Conservation (phyloP, 441 rosid genomes). For the Viola pubescens region DNA sequence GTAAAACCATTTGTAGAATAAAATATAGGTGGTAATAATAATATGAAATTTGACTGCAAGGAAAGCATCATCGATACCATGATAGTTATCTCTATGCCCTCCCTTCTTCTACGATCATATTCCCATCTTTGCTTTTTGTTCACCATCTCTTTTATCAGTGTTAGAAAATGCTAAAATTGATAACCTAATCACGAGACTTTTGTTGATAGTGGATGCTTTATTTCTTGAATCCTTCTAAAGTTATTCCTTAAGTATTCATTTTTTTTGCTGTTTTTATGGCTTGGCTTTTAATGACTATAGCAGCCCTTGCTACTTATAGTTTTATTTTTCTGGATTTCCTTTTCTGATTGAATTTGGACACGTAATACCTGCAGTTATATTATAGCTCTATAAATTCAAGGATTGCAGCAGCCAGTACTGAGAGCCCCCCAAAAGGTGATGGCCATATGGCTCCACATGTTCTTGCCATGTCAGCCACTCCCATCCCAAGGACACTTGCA, state of each 20-base stretch:
- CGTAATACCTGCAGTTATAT: conserved; percentile 51
- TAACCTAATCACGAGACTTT: no score
- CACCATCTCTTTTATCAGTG: no score
- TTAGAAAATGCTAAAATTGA: no score
- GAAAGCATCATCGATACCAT: no score
- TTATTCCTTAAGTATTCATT: not conserved
- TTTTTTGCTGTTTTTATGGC: not conserved
- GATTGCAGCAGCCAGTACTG: conserved; percentile 24
- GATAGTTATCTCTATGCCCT: no score
- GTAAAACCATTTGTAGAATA: no score
- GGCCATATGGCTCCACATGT: conserved; percentile 86
- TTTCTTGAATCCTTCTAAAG: no score
- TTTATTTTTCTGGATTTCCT: conserved; percentile 9
- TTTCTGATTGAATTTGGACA: conserved; percentile 7
- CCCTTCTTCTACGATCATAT: no score
- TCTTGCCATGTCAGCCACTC: conserved; percentile 96
- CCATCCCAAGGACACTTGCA: conserved; percentile 94
- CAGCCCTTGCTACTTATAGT: conserved; percentile 1
- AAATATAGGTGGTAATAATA: no score
- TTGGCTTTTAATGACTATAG: not conserved
- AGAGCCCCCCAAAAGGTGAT: conserved; percentile 41
- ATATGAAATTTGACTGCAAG: no score
- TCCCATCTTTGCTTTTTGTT: no score
- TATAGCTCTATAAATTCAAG: conserved; percentile 41
- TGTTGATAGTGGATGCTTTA: no score